These are phyloP conservation scores for Oryza glaberrima DNA, from an alignment of 176 grass and related monocot species.

Conservation along the genomic window DNA sequence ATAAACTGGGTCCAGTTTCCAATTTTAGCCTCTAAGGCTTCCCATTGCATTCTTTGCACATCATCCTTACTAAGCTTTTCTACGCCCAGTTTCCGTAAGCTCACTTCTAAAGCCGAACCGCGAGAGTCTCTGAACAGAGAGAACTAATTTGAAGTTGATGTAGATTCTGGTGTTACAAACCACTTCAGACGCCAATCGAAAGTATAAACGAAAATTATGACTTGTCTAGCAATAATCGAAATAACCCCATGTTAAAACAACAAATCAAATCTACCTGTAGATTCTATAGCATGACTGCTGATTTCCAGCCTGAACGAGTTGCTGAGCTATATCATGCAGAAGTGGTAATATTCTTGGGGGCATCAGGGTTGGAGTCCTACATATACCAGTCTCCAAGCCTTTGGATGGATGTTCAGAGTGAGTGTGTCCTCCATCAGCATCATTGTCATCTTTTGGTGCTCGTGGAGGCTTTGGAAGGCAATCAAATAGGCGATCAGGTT, in stretches of 20 bases:
- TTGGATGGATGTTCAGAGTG: constrained; percentile 46
- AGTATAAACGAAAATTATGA: constrained; percentile 37
- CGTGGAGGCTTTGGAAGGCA: constrained; percentile 57
- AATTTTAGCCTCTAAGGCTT: constrained; percentile 73
- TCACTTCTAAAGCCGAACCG: constrained; percentile 55
- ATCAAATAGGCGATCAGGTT: constrained; percentile 60
- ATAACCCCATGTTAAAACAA: not conserved
- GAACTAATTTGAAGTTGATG: constrained; percentile 20
- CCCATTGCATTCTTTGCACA: constrained; percentile 76
- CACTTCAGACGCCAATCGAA: constrained; percentile 21
- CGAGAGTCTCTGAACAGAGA: constrained; percentile 54
- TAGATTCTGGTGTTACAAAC: constrained; percentile 15
- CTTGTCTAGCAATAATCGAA: constrained; percentile 29
- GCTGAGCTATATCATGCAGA: constrained; percentile 70
- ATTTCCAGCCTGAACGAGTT: constrained; percentile 70
- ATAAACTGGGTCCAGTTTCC: constrained; percentile 71
- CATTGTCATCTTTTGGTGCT: constrained; percentile 39
- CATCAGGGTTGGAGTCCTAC: constrained; percentile 57
- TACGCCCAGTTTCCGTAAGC: constrained; percentile 59
- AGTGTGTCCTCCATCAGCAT: constrained; percentile 34
- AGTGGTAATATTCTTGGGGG: constrained; percentile 62
- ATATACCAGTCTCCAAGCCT: constrained; percentile 56
- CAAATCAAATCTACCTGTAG: constrained; percentile 57
- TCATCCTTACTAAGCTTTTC: constrained; percentile 71
- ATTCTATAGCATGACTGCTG: constrained; percentile 61